Evolutionary conservation across 352 stramenopile genomes (phyloP), one percentile per base, ranked within the genome.

Genomic region (Globisporangium rhizosaccharum): DNA sequence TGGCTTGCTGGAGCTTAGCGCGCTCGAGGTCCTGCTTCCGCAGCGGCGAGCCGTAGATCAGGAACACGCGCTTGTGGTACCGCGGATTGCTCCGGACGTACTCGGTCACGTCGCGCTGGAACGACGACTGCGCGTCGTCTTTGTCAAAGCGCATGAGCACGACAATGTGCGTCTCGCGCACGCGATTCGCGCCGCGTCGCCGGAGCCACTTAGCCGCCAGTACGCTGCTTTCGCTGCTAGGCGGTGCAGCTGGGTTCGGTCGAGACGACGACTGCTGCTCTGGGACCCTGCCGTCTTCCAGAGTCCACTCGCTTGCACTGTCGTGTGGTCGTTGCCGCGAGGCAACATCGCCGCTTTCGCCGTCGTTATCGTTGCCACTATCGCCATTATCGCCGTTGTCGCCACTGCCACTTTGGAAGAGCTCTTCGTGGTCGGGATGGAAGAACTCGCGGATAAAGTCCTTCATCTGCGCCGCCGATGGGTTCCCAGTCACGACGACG

Each of bases 391-490:
- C 63, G 4, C 60, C 52, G 48, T 68, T 41, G 0, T 57, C 33
- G 17, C 56, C 58, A 1, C 36, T 64, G 42, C 26, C 36, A 9
- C 44, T 41, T 30, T 76, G 61, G 26, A 79, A 78, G 12, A 68
- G 53, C 11, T 66, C 72, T 18, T 92, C 76, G 50, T 95, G 86
- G 39, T 95, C 84, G 2, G 84, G 82, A 45, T 95, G 86, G 63
- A 95, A 95, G 66, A 95, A 94, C 57, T 95, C 86, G 56, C 82
- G 84, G 23, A 95, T 89, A 53, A 95, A 94, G 30, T 95, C 86
- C 52, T 91, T 88, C 3, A 85, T 82, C 61, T 95, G 86, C 0
- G 79, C 77, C 0, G 78, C 70, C 0, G 86, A 89, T 7, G 85
- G 83, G 54, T 88, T 95, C 25, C 85, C 85, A 0, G 85, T 93